Percentiles rank a stretch among this genome's conserved stretches.
Conservation (phyloP, 371 early-diverging fungal genomes). For the Rhizopus stolonifer region DNA sequence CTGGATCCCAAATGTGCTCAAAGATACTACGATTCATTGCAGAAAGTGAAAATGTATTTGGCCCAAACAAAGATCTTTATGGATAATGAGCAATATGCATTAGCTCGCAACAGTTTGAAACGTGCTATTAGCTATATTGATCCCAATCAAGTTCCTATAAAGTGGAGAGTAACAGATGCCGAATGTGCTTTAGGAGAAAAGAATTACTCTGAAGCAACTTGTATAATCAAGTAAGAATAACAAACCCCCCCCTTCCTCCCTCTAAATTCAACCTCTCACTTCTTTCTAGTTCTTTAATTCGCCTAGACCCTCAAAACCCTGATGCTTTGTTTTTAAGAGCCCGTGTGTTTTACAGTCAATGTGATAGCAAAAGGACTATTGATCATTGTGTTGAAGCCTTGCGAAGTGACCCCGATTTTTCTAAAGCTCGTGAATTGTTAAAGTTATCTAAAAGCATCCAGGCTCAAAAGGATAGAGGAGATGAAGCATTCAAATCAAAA, state of each 20-base stretch:
- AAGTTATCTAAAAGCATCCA: conserved; percentile 67
- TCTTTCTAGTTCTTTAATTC: conserved; percentile 49
- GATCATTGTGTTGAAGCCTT: conserved; percentile 71
- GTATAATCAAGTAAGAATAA: conserved; percentile 51
- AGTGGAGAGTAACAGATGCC: conserved; percentile 74
- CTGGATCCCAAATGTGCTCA: conserved; percentile 50
- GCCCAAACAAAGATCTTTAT: conserved; percentile 57
- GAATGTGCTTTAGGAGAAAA: conserved; percentile 70
- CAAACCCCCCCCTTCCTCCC: too few relatives aligned
- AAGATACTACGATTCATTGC: conserved; percentile 50
- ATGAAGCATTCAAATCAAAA: conserved; percentile 70
- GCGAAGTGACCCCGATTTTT: conserved; percentile 78
- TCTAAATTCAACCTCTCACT: neutral
- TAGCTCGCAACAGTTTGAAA: conserved; percentile 66
- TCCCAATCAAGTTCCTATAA: conserved; percentile 49
- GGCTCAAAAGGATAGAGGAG: conserved; percentile 68
- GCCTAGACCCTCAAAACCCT: conserved; percentile 66
- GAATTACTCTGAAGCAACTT: conserved; percentile 69
- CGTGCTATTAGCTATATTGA: conserved; percentile 64
- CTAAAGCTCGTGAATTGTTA: conserved; percentile 64
- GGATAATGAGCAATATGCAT: conserved; percentile 55
- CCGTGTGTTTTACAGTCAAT: conserved; percentile 72
- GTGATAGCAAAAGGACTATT: conserved; percentile 60
- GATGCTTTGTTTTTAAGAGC: conserved; percentile 78
- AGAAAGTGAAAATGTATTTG: conserved; percentile 56